Evolutionary conservation across 805 yeast genomes (phyloP).

Genomic region (Cyberlindnera japonica): DNA sequence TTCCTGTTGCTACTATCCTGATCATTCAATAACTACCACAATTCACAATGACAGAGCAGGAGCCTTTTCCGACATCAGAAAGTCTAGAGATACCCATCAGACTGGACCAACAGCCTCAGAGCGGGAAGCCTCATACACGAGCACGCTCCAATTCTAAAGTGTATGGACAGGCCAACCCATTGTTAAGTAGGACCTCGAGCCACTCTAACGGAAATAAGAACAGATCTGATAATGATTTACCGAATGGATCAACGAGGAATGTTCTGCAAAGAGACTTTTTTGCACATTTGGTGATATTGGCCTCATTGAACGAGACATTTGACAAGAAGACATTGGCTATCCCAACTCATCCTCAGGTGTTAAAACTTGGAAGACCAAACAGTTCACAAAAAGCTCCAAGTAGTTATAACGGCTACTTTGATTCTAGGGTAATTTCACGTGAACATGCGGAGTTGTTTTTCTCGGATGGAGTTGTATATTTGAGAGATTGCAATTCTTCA

Average conservation of each 20-base stretch:
- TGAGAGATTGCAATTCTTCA: conserved; percentile 84
- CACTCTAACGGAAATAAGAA: neutral
- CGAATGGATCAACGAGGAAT: neutral
- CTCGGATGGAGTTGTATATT: conserved; percentile 68
- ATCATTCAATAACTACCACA: no score
- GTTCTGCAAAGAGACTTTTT: conserved; percentile 22
- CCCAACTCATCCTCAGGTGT: conserved; percentile 76
- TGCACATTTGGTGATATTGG: conserved; percentile 62
- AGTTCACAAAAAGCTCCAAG: conserved; percentile 50
- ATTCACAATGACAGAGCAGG: neutral
- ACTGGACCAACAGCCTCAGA: neutral
- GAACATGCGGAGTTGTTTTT: conserved; percentile 91
- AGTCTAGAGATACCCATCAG: neutral
- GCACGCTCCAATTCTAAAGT: conserved; percentile 1
- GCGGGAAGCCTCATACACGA: no score
- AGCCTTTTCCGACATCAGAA: neutral
- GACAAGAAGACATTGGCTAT: conserved; percentile 73
- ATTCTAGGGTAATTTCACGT: conserved; percentile 86
- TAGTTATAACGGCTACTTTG: conserved; percentile 86
- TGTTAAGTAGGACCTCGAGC: neutral
- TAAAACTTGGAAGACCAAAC: conserved; percentile 88
- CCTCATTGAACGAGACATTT: conserved; percentile 79
- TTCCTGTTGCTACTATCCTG: no score
- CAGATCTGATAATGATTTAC: neutral
- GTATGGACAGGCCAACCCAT: neutral